Conservation (phyloP, 768 basidiomycete species). For the Leccinellum albellum region DNA sequence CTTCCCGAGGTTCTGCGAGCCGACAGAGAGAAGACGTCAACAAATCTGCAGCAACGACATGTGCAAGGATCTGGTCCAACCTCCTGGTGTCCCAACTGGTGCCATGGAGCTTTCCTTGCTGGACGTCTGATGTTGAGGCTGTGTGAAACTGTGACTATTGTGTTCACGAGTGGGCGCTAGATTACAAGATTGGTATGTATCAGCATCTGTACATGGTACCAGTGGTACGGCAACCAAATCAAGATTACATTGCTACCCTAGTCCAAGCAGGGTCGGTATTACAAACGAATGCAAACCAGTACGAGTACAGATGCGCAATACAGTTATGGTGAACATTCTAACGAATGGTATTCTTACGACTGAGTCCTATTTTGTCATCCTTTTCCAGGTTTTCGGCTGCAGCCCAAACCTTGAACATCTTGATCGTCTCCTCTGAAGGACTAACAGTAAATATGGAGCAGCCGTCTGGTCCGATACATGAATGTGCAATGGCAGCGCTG, state of each 20-base stretch:
- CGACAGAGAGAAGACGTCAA: background rate
- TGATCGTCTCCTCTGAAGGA: slow-evolving; percentile 62
- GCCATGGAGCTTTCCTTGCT: slow-evolving; percentile 13
- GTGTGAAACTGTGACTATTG: background rate
- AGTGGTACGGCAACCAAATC: too few relatives aligned
- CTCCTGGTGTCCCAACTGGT: slow-evolving; percentile 22
- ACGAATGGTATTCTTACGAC: slow-evolving; percentile 25
- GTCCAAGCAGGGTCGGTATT: slow-evolving; percentile 2
- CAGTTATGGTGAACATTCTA: slow-evolving; percentile 8
- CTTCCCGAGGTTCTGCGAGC: slow-evolving; percentile 50
- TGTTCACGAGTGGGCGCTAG: background rate
- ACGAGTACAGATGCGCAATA: slow-evolving; percentile 6
- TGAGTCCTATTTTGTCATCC: slow-evolving; percentile 19
- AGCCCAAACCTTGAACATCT: slow-evolving; percentile 70
- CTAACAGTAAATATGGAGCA: slow-evolving; percentile 63
- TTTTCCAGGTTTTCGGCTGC: slow-evolving; percentile 16
- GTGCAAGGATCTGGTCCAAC: slow-evolving; percentile 5
- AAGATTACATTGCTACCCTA: slow-evolving; percentile 9
- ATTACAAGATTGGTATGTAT: too few relatives aligned
- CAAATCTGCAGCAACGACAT: background rate
- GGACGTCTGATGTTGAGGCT: background rate
- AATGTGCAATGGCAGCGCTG: slow-evolving; percentile 50
- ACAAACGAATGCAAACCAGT: slow-evolving; percentile 9
- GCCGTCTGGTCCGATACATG: slow-evolving; percentile 60
- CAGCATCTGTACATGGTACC: too few relatives aligned